These are phyloP conservation scores for Periglandula ipomoeae DNA, from an alignment of 2,329 filamentous ascomycete genomes.

Conservation along the genomic window DNA sequence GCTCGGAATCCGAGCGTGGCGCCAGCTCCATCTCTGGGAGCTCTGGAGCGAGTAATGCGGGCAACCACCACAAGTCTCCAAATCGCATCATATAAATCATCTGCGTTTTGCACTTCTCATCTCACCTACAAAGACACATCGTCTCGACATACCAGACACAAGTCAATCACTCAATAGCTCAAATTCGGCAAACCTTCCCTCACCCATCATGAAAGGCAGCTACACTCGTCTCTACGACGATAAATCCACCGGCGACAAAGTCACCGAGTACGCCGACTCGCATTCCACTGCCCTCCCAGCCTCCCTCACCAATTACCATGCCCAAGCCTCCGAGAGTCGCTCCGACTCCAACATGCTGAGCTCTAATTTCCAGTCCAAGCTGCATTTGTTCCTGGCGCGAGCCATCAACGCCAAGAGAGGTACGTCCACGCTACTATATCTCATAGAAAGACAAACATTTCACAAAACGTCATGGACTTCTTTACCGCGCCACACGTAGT, in stretches of 20 bases:
- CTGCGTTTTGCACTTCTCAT: no score
- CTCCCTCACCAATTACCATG: constrained; percentile 33
- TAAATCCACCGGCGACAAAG: constrained; percentile 28
- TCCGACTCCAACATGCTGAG: constrained; percentile 28
- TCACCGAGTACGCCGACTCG: constrained; percentile 32
- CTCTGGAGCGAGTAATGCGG: constrained; percentile 1
- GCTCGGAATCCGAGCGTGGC: no score
- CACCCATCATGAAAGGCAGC: constrained; percentile 28
- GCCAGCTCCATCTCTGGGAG: neutral
- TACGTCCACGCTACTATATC: constrained; percentile 10
- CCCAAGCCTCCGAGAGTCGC: constrained; percentile 16
- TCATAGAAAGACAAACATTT: no score
- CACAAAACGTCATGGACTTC: neutral
- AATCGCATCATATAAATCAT: no score
- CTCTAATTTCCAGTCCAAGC: constrained; percentile 32
- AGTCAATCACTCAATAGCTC: neutral
- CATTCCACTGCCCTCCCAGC: constrained; percentile 34
- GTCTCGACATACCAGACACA: no score
- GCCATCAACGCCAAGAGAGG: constrained; percentile 31
- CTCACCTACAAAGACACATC: no score
- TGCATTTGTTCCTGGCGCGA: constrained; percentile 31
- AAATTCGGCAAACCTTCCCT: no score
- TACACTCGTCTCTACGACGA: constrained; percentile 33
- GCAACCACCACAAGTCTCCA: neutral
- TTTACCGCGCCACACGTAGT: neutral